Evolutionary conservation across 2,329 filamentous ascomycete genomes (phyloP), one percentile per base, ranked within the genome.

Genomic region (Aspergillus carbonarius): DNA sequence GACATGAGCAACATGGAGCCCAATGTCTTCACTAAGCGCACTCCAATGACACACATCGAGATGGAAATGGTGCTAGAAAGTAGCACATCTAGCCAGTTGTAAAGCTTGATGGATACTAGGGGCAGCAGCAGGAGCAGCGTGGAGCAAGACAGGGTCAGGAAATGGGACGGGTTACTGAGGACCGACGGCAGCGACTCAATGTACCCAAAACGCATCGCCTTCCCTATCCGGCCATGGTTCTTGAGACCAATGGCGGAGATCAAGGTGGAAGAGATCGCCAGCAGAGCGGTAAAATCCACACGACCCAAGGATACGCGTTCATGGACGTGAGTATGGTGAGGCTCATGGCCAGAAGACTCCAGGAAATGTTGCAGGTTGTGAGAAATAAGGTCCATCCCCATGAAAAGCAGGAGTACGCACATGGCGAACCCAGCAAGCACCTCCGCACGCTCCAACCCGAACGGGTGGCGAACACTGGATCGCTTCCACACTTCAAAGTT

Each of bases 401-500:
- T 96, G 76, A 99, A 99, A n/a, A 96, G 85, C 12, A 99, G 85
- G 61, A 97, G 92, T 39, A 99, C 90, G 53, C 92, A 96, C 87
- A 98, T 92, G 60, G 93, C 95, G 64, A 99, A 96, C 17, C 95
- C 95, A 35, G 93, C 92, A 15, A 99, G 85, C 5, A 99, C 93
- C 75, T 99, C 95, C 59, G 91, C 90, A 55, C 95, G 86, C 77
- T 97, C 92, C 23, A 99, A 84, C 3, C 85, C 93, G 71, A 99
- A 99, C 0, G 95, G 95, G 76, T 99, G 92, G 23, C 93, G 88
- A 67, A 99, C 90, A 65, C 89, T 96, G 66, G 91, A 93, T 48
- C 93, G 86, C 64, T 92, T 91, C 95, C 95, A 99, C 40, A 98
- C 93, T 73, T 99, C 95, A 69, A 99, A 99, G 74, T 99, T 99